Evolutionary conservation across 176 grass and related monocot species (phyloP).

Genomic region (Stipa capillata): DNA sequence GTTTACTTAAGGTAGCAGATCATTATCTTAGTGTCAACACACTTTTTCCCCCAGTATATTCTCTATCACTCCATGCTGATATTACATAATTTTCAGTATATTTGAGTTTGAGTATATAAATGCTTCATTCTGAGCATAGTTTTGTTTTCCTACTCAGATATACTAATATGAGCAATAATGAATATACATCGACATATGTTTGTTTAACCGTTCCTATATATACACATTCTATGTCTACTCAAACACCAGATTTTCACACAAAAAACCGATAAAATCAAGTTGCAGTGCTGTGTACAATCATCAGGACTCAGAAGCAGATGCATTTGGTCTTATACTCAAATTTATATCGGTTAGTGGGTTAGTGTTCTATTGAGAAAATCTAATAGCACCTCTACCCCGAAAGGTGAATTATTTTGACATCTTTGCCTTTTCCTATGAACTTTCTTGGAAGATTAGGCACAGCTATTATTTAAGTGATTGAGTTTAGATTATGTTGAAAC

Average conservation of each 20-base stretch:
- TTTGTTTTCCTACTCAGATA: neutral
- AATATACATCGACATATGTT: neutral
- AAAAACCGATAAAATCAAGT: neutral
- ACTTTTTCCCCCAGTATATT: neutral
- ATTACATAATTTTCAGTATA: too few species aligned
- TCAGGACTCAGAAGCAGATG: neutral
- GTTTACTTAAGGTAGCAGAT: too few species aligned
- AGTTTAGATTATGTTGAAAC: conserved; percentile 12
- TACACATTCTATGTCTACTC: neutral
- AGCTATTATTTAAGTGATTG: neutral
- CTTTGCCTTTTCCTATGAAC: neutral
- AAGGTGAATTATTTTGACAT: neutral
- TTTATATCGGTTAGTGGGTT: neutral
- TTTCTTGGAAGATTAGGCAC: conserved; percentile 13
- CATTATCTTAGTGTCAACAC: neutral
- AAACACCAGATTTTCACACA: neutral
- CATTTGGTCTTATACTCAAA: neutral
- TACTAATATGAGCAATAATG: neutral
- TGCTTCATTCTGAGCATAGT: neutral
- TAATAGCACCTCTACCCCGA: neutral
- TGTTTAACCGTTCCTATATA: neutral
- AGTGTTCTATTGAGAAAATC: conserved; percentile 7
- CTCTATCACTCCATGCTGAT: neutral
- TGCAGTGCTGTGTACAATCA: neutral
- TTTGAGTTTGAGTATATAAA: neutral